phyloP scores from a whole-genome alignment of 805 yeast genomes.

The Pichia deserticola region DNA sequence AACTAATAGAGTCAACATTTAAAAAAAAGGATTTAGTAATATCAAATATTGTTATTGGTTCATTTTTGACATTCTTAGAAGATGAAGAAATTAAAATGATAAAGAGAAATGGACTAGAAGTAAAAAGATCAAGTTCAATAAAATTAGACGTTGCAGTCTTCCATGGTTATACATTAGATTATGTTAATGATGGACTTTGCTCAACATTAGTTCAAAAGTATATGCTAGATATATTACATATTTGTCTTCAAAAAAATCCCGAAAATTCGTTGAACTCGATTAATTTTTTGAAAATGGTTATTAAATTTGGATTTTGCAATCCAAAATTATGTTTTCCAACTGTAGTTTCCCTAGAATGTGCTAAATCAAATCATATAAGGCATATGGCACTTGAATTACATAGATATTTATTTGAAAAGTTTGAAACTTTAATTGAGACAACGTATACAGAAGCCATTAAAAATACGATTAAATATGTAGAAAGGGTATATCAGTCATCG shows the following conservation, averaged over 20 bases:
- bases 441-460: slow-evolving; percentile 57
- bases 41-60: slow-evolving; percentile 46
- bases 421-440: slow-evolving; percentile 65
- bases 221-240: slow-evolving; percentile 37
- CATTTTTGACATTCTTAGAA: slow-evolving; percentile 49
- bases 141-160: slow-evolving; percentile 42
- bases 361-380: slow-evolving; percentile 36
- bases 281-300: slow-evolving; percentile 46
- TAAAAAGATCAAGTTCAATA: slow-evolving; percentile 28
- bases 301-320: slow-evolving; percentile 63
- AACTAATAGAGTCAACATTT: slow-evolving; percentile 46
- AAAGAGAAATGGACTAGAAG: slow-evolving; percentile 33
- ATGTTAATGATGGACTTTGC: slow-evolving; percentile 62
- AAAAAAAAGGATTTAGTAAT: slow-evolving; percentile 30
- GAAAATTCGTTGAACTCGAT: slow-evolving; percentile 42
- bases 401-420: slow-evolving; percentile 48
- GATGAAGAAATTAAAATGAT: slow-evolving; percentile 45
- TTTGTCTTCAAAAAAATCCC: slow-evolving; percentile 40
- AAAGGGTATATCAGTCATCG: slow-evolving; percentile 15
- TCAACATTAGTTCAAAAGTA: slow-evolving; percentile 65
- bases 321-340: slow-evolving; percentile 67
- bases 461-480: slow-evolving; percentile 42
- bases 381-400: slow-evolving; percentile 47
- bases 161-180: slow-evolving; percentile 44
- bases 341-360: slow-evolving; percentile 59